Evolutionary conservation across 768 basidiomycete species (phyloP).

Genomic region (Amylocystis lapponica): DNA sequence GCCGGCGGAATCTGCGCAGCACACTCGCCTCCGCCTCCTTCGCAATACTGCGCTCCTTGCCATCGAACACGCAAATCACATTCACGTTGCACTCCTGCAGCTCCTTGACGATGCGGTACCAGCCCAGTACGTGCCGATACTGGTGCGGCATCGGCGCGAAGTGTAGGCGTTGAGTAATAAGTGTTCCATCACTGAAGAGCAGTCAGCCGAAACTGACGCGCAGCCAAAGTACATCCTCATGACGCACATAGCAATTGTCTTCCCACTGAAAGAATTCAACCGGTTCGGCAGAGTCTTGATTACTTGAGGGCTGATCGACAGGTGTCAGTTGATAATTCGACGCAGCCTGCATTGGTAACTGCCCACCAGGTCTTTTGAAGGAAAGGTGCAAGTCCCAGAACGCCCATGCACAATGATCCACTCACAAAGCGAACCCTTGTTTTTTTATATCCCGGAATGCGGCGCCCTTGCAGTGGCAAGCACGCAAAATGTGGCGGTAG

Average conservation of each 20-base stretch:
- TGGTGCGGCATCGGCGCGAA: constrained; percentile 60
- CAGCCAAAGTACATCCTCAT: not conserved
- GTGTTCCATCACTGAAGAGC: constrained; percentile 67
- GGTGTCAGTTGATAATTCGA: not conserved
- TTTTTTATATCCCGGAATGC: too few species aligned
- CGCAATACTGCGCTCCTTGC: constrained; percentile 56
- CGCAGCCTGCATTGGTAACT: not conserved
- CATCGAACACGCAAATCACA: constrained; percentile 79
- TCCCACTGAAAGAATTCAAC: constrained; percentile 54
- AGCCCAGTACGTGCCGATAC: constrained; percentile 69
- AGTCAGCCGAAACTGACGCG: constrained; percentile 5
- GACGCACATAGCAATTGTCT: constrained; percentile 68
- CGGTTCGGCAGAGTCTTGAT: constrained; percentile 60
- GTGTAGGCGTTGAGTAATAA: constrained; percentile 79
- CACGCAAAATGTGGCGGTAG: too few species aligned
- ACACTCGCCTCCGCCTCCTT: constrained; percentile 63
- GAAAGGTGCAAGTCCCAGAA: constrained; percentile 64
- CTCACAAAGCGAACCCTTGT: not conserved
- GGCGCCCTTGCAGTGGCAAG: too few species aligned
- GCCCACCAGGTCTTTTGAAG: constrained; percentile 60
- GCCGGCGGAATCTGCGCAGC: not conserved
- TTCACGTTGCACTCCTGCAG: constrained; percentile 49
- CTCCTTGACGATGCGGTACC: constrained; percentile 67
- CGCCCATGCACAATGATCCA: constrained; percentile 50
- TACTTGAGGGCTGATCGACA: constrained; percentile 51